Evolutionary conservation across 495 filamentous ascomycete genomes (phyloP), one percentile per base, ranked within the genome.

Genomic region (Polyplosphaeria fusca): DNA sequence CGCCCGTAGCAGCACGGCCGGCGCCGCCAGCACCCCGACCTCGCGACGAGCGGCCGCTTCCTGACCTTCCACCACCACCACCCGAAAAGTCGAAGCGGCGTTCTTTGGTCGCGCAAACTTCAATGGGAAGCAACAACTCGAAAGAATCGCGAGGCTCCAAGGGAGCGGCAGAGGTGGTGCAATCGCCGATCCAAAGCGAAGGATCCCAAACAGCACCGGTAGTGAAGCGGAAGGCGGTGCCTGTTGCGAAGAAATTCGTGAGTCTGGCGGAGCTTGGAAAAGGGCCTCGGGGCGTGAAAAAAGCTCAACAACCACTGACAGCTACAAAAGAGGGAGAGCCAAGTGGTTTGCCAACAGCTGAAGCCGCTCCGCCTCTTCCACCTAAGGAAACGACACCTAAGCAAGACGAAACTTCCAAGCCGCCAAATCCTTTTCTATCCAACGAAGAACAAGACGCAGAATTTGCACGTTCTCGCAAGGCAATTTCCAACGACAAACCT

Each of bases 61-160:
- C 58, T 20, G 22, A 20, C 24, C 55, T 64, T 13, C 62, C 62
- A 13, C 62, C 62, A 16, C 57, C 61, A 12, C 62, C 62, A 22
- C 62, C 62, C 2, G 42, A 47, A 40, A 65, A 65, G 39, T 65
- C 62, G 1, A 35, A 52, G 19, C 52, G 52, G 3, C 38, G 62
- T 19, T 16, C 38, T 13, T 27, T 11, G 39, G 30, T 35, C 7
- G 30, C 14, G 14, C 13, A 45, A 5, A 2, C 52, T 27, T 23
- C 22, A 11, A 63, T 58, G 60, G 60, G 54, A 30, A 47, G 46
- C 30, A 51, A 28, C 5, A 12, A 12, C 2, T 63, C 60, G 16
- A 52, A 47, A 28, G 39, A 60, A 28, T n/a, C n/a, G n/a, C n/a
- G n/a, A n/a, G n/a, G n/a, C n/a, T 11, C 35, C 26, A 30, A 30